These are phyloP conservation scores for Agrocybe praecox DNA, from an alignment of 768 basidiomycete species.

Conservation along the genomic window DNA sequence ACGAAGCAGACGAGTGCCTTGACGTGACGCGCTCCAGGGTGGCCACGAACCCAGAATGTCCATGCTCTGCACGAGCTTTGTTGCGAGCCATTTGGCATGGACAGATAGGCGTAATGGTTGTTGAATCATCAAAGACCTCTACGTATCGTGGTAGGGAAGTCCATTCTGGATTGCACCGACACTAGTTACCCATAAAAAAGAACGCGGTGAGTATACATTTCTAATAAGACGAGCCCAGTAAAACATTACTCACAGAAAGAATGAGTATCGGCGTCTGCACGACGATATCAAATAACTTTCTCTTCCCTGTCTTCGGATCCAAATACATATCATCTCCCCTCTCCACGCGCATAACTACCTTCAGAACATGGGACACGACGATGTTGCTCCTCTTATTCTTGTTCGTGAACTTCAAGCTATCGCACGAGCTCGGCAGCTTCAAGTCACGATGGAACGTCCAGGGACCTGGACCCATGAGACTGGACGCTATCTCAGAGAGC, in stretches of 20 bases:
- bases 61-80: conserved; percentile 3
- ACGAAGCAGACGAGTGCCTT: conserved; percentile 34
- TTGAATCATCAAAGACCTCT: conserved; percentile 41
- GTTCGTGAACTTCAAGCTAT: conserved; percentile 73
- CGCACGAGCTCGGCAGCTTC: conserved; percentile 67
- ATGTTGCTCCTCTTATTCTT: conserved; percentile 79
- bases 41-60: conserved; percentile 7
- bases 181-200: conserved; percentile 39
- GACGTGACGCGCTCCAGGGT: conserved; percentile 33
- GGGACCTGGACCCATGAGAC: conserved; percentile 78
- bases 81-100: conserved; percentile 42
- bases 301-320: conserved; percentile 68
- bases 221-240: neutral
- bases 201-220: neutral
- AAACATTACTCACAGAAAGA: conserved; percentile 65
- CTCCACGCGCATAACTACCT: conserved; percentile 82
- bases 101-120: conserved; percentile 38
- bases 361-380: conserved; percentile 73
- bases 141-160: conserved; percentile 79
- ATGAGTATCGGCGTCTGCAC: conserved; percentile 86
- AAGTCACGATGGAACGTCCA: conserved; percentile 80
- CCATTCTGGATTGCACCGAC: conserved; percentile 82
- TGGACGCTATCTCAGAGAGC: conserved; percentile 57
- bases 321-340: conserved; percentile 69
- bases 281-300: conserved; percentile 86